phyloP scores from a whole-genome alignment of 768 basidiomycete species.

The Psilocybe sp. region DNA sequence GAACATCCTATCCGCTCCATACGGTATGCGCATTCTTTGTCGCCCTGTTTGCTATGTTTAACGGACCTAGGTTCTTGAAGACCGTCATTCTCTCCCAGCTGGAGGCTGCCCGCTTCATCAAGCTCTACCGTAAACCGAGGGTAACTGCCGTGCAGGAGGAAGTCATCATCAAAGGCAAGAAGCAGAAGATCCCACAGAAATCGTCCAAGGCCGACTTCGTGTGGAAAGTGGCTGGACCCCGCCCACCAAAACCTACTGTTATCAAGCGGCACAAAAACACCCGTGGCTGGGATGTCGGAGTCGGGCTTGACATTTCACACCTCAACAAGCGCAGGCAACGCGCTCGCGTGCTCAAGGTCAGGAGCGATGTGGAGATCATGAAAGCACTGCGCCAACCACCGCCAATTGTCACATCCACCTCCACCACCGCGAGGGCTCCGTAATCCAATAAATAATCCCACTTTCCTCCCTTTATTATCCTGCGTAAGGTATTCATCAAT shows the following conservation, averaged over 20 bases:
- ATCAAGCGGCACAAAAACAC: constrained; percentile 27
- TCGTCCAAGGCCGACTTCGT: constrained; percentile 13
- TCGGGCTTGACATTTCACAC: constrained; percentile 51
- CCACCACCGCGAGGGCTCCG: too few relatives aligned
- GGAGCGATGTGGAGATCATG: constrained; percentile 38
- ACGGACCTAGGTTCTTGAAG: constrained; percentile 51
- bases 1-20: constrained; percentile 55
- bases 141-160: constrained; percentile 20
- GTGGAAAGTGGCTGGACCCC: constrained; percentile 16
- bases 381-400: constrained; percentile 9
- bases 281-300: constrained; percentile 41
- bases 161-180: constrained; percentile 6
- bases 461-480: too few relatives aligned
- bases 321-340: constrained; percentile 53
- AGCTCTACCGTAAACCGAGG: constrained; percentile 36
- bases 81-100: constrained; percentile 46
- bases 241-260: constrained; percentile 12
- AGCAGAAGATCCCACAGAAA: constrained; percentile 9
- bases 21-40: constrained; percentile 29
- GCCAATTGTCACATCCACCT: too few relatives aligned
- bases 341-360: constrained; percentile 43
- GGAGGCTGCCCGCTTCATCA: constrained; percentile 35
- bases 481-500: too few relatives aligned
- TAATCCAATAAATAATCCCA: too few relatives aligned
- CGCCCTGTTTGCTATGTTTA: not conserved